Conservation (phyloP, 306 rosid genomes). For the Biancaea sappan region DNA sequence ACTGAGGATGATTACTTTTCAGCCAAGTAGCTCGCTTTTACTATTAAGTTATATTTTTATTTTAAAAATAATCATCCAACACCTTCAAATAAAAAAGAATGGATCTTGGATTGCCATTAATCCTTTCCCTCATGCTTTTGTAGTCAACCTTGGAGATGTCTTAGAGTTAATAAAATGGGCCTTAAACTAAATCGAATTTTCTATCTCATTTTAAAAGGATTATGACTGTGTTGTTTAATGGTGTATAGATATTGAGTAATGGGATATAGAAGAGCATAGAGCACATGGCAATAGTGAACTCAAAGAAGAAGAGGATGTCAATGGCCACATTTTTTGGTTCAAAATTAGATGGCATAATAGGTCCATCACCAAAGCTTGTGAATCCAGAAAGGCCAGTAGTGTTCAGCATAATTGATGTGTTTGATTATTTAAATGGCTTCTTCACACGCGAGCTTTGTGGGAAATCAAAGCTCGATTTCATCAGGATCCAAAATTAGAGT, state of each 20-base stretch:
- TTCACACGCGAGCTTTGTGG: constrained; percentile 24
- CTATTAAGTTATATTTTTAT: no score
- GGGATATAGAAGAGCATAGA: not conserved
- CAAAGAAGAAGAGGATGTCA: constrained; percentile 16
- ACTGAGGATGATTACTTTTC: no score
- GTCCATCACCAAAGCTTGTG: constrained; percentile 45
- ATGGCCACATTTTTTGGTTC: constrained; percentile 43
- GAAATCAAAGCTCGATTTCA: constrained; percentile 40
- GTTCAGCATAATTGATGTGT: constrained; percentile 37
- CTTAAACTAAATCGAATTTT: no score
- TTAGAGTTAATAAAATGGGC: not conserved
- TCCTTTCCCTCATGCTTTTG: not conserved
- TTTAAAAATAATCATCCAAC: no score
- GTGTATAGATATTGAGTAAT: not conserved
- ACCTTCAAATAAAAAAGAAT: not conserved
- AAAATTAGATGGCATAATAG: constrained; percentile 27
- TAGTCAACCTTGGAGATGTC: not conserved
- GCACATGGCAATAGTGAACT: not conserved
- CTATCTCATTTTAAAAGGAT: no score
- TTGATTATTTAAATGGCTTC: constrained; percentile 20
- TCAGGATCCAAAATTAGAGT: constrained; percentile 28
- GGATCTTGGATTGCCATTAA: not conserved
- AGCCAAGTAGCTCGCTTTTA: no score
- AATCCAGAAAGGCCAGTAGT: constrained; percentile 33
- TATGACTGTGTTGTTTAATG: not conserved